A percentile compares a stretch with the other conserved stretches of the same genome.
phyloP scores from a whole-genome alignment of 2,329 filamentous ascomycete species.

The Alternaria gansuensis region DNA sequence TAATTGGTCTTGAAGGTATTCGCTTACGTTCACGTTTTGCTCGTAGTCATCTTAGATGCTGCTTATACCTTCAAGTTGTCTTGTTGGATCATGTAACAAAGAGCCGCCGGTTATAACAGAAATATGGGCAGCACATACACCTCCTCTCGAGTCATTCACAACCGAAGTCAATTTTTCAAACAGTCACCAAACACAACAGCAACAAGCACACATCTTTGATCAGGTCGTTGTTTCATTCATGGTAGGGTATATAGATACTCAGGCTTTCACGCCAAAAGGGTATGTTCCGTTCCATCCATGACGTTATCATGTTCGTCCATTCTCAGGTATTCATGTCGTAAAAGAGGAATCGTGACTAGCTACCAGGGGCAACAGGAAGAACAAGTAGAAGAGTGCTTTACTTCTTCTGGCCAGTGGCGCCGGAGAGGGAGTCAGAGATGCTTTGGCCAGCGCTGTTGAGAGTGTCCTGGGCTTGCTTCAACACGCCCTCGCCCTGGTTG shows the following conservation, averaged over 20 bases:
- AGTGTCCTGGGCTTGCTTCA: conserved; percentile 55
- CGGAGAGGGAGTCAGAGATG: conserved; percentile 52
- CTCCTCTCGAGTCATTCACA: too few relatives aligned
- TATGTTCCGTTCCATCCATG: conserved; percentile 23
- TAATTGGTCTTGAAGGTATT: not conserved
- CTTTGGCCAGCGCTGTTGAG: conserved; percentile 53
- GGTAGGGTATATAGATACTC: conserved; percentile 30
- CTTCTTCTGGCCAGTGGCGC: conserved; percentile 46
- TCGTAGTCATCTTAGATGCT: too few relatives aligned
- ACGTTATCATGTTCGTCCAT: conserved; percentile 5
- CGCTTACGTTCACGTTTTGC: too few relatives aligned
- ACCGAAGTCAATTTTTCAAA: too few relatives aligned
- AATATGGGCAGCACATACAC: too few relatives aligned
- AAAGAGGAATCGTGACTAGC: not conserved
- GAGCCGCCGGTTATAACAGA: too few relatives aligned
- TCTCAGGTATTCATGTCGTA: conserved; percentile 18
- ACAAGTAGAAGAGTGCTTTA: conserved; percentile 32
- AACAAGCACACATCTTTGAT: conserved; percentile 1
- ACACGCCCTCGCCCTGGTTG: conserved; percentile 52
- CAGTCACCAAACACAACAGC: not conserved
- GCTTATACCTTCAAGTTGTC: too few relatives aligned
- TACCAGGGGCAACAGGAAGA: conserved; percentile 6
- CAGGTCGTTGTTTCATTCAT: conserved; percentile 25
- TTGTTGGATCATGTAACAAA: too few relatives aligned
- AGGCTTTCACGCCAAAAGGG: conserved; percentile 14